Base-by-base conservation (phyloP, 23 red algal species). In the Agarophyton chilense region DNA sequence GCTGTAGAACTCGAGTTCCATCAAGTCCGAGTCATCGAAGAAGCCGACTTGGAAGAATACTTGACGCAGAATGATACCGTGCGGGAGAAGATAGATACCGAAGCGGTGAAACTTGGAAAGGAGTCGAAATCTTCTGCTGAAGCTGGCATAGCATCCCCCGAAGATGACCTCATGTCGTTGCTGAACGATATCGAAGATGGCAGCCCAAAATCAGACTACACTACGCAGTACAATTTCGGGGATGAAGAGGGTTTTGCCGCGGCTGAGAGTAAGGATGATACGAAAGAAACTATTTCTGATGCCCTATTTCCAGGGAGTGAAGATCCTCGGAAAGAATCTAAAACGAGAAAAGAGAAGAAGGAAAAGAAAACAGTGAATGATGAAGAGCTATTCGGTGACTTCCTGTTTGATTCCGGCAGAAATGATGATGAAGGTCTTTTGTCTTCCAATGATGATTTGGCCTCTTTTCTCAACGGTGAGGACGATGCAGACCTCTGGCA, bases 1-100 rank as follows among this genome's bases (percentile, higher is more conserved):
- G 46, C 58, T 11, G 54, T 91, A 31, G 88, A 91, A 60, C 60
- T 91, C 18, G 46, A 91, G 25, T 67, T 91, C 33, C 56, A 81
- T 31, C 88, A 91, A 76, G 76, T 91, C 41, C 34, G 41, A 4
- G 76, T 72, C 42, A 61, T 91, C 43, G 38, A 79, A 52, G 76
- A 73, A 38, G 76, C 51, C 13, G 76, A 91, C 0, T 18, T 53
- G 43, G 66, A 77, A 56, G 46, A 5, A 25, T 78, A 67, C 24
- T 55, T 60, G 14, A 77, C 35, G 33, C 9, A 77, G 51, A 55
- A 40, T 35, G 24, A 19, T 12, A 25, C 63, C 22, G 47, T 39
- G 6, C 55, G 29, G 3, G 38, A 78, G 85, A 60, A 60, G 58
- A 45, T 47, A 44, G 51, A 89, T 1, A 41, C 25, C 18, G 32